phyloP scores from a whole-genome alignment of 163 green algal genomes.

The Chlamydomonas reinhardtii region DNA sequence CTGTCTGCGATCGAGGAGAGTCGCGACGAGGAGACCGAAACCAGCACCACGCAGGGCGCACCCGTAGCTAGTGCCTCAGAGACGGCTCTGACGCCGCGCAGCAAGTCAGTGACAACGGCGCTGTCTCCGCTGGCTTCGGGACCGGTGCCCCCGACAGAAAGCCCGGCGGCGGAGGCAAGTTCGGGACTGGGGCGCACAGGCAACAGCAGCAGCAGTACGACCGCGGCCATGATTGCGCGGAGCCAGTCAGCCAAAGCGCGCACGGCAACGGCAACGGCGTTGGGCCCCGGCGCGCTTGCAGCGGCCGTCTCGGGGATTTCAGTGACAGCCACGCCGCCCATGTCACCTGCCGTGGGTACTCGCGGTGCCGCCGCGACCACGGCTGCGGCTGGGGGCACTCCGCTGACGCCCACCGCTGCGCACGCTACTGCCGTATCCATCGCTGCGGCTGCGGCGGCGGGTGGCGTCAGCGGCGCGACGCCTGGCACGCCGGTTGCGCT shows the following conservation, averaged over 20 bases:
- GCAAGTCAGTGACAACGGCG: conserved; percentile 3
- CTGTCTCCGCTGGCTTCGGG: background rate
- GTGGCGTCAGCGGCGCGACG: too few relatives aligned
- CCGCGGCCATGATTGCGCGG: background rate
- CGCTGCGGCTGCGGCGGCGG: background rate
- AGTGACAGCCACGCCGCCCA: background rate
- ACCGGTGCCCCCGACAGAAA: background rate
- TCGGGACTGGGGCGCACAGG: conserved; percentile 2
- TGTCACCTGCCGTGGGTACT: conserved; percentile 9
- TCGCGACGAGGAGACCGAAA: background rate
- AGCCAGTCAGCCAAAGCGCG: background rate
- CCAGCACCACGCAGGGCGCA: background rate
- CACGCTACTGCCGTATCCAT: too few relatives aligned
- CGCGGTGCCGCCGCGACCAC: background rate
- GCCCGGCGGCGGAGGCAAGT: background rate
- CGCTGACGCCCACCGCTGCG: too few relatives aligned
- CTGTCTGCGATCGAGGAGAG: conserved; percentile 41
- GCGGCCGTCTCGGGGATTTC: background rate
- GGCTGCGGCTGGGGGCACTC: too few relatives aligned
- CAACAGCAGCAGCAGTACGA: conserved; percentile 22
- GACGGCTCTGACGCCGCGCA: conserved; percentile 1
- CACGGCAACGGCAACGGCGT: background rate
- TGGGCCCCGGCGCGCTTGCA: background rate
- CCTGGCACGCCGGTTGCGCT: background rate
- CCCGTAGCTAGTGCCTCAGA: background rate